Conservation (phyloP, 1,284 basidiomycete species). For the Tylopilus sp. region DNA sequence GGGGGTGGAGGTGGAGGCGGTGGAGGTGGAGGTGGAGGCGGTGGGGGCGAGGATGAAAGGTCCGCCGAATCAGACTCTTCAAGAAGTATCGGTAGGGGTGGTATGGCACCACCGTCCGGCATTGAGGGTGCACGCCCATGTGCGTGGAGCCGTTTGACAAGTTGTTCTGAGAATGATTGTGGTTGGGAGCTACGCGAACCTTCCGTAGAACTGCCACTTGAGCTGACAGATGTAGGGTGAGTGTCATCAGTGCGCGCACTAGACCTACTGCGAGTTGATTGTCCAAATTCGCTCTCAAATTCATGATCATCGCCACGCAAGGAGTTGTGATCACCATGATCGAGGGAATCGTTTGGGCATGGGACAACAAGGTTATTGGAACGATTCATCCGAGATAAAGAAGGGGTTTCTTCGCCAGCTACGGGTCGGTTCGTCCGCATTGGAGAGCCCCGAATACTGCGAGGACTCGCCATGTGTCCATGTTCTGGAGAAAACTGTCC, state of each 20-base stretch:
- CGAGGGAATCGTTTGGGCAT: constrained; percentile 41
- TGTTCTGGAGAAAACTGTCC: constrained; percentile 49
- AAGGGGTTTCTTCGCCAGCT: constrained; percentile 38
- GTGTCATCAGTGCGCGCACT: constrained; percentile 49
- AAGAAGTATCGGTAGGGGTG: constrained; percentile 35
- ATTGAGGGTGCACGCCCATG: constrained; percentile 32
- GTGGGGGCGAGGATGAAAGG: constrained; percentile 28
- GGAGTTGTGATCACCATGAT: constrained; percentile 38
- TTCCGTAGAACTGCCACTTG: constrained; percentile 38
- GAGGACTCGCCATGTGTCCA: constrained; percentile 54
- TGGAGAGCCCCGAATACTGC: constrained; percentile 63
- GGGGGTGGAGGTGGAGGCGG: constrained; percentile 32
- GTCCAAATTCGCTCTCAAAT: constrained; percentile 51
- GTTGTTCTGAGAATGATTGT: constrained; percentile 55
- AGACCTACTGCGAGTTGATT: constrained; percentile 43
- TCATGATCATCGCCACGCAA: constrained; percentile 46
- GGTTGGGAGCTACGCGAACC: constrained; percentile 34
- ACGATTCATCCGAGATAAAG: constrained; percentile 34
- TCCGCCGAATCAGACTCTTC: constrained; percentile 34
- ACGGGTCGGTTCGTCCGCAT: constrained; percentile 42
- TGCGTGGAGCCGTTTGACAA: constrained; percentile 44
- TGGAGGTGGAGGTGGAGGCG: constrained; percentile 32
- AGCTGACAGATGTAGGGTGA: constrained; percentile 52
- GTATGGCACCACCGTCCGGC: constrained; percentile 16
- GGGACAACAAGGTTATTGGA: constrained; percentile 42